A percentile compares a stretch with the other conserved stretches of the same genome.
These are phyloP conservation scores for Cnidoscolus chayamansa DNA, from an alignment of 441 rosid species.

Conservation along the genomic window DNA sequence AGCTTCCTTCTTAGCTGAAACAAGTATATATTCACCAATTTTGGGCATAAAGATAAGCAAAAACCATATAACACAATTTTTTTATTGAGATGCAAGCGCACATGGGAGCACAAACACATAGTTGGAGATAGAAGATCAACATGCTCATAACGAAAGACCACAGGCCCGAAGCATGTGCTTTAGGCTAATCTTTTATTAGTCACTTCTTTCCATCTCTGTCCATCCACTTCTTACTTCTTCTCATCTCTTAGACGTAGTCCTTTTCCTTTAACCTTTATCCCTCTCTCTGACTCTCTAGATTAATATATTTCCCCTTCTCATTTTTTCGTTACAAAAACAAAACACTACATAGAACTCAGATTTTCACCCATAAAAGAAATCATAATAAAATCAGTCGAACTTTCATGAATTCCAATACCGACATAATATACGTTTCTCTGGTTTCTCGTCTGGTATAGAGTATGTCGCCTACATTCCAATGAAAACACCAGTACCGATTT, in stretches of 20 bases:
- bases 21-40: not conserved
- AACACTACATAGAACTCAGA: too few relatives aligned
- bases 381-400: too few relatives aligned
- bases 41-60: not conserved
- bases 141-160: not conserved
- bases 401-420: too few relatives aligned
- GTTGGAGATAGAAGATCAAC: not conserved
- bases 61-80: not conserved
- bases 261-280: not conserved
- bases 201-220: not conserved
- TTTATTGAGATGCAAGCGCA: too few relatives aligned
- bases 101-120: too few relatives aligned
- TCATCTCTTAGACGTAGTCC: not conserved
- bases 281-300: not conserved
- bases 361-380: too few relatives aligned
- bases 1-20: slow-evolving; percentile 61
- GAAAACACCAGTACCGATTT: too few relatives aligned
- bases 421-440: too few relatives aligned
- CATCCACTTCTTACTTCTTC: not conserved
- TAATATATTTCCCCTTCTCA: not conserved
- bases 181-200: not conserved
- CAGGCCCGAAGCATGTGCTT: not conserved
- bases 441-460: too few relatives aligned
- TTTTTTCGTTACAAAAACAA: too few relatives aligned
- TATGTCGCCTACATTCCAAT: too few relatives aligned